phyloP scores from a whole-genome alignment of 345 rosid species.

The Angophora floribunda region DNA sequence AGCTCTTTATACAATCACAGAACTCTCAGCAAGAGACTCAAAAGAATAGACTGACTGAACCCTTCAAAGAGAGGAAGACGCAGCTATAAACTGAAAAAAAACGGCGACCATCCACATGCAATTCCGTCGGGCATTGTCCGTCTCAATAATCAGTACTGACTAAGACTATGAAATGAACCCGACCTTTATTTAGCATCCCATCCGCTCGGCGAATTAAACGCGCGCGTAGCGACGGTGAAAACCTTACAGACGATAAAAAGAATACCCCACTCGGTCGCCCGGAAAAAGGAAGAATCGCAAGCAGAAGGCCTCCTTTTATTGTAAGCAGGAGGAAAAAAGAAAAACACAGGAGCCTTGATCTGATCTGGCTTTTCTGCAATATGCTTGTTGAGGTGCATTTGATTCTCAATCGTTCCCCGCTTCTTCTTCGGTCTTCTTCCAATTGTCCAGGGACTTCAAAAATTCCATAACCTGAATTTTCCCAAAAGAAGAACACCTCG shows the following conservation, averaged over 20 bases:
- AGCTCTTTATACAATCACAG: neutral
- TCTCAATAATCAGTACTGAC: neutral
- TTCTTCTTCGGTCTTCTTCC: slow-evolving; percentile 29
- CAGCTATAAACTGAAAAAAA: neutral
- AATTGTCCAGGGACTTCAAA: slow-evolving; percentile 53
- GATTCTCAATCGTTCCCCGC: neutral
- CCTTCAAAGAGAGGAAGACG: neutral
- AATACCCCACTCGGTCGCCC: neutral
- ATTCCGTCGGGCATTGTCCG: neutral
- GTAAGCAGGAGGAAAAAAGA: neutral
- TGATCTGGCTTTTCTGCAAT: neutral
- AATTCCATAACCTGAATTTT: slow-evolving; percentile 71
- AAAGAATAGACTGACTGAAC: neutral
- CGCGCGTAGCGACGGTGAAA: neutral
- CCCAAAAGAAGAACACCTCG: neutral
- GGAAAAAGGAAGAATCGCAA: neutral
- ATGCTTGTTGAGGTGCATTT: neutral
- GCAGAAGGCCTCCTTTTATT: neutral
- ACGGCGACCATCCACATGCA: neutral
- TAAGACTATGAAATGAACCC: neutral
- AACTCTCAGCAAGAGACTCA: neutral
- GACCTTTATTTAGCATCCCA: neutral
- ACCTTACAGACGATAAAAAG: neutral
- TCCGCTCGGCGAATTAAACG: neutral
- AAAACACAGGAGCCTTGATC: neutral